Conservation (phyloP, 352 stramenopile genomes). For the Phytophthora citricola region DNA sequence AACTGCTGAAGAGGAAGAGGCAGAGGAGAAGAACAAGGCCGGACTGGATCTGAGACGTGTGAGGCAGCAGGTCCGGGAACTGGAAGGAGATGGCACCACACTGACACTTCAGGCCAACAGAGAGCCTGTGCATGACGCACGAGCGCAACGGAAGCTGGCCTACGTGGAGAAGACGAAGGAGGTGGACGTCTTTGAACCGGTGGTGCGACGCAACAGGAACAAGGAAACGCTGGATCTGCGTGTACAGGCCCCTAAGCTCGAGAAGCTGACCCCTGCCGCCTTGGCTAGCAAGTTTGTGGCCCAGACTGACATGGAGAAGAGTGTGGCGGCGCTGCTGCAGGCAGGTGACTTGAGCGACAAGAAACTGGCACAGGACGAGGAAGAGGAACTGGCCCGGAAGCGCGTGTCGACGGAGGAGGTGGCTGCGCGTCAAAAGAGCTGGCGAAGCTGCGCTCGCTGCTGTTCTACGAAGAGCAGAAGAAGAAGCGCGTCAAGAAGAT, state of each 20-base stretch:
- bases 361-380: conserved; percentile 68
- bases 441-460: conserved; percentile 95
- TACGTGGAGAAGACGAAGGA: conserved; percentile 92
- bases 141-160: conserved; percentile 87
- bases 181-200: conserved; percentile 89
- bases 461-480: conserved; percentile 99
- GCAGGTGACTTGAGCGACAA: conserved; percentile 68
- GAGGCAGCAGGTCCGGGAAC: conserved; percentile 76
- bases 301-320: conserved; percentile 91
- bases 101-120: conserved; percentile 68
- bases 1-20: conserved; percentile 29
- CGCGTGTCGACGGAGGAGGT: conserved; percentile 84
- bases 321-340: conserved; percentile 71
- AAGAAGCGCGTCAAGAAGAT: conserved; percentile 99
- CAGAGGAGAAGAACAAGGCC: conserved; percentile 26
- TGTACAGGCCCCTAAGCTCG: conserved; percentile 81
- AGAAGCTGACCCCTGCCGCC: conserved; percentile 83
- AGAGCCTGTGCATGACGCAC: conserved; percentile 84
- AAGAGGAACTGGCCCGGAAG: conserved; percentile 77
- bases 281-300: conserved; percentile 94
- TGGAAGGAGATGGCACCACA: conserved; percentile 65
- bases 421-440: conserved; percentile 91
- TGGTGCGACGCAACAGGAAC: conserved; percentile 92
- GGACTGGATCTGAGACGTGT: conserved; percentile 61
- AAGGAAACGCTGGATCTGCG: conserved; percentile 96